Evolutionary conservation across 495 filamentous ascomycete genomes (phyloP).

Genomic region (Talaromyces adpressus): DNA sequence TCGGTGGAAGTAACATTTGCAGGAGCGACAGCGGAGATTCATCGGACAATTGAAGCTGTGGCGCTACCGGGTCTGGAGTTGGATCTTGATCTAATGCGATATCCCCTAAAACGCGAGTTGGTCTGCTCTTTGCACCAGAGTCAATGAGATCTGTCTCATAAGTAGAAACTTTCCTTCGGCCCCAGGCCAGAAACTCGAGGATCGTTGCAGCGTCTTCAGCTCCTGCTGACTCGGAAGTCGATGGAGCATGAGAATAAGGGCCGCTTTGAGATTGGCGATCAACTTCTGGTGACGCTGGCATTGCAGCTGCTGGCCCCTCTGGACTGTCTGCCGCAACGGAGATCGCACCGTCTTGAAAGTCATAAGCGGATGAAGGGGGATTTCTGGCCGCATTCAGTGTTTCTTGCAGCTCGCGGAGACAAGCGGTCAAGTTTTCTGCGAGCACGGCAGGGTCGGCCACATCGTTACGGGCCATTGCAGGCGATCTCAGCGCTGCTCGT

Average conservation of each 20-base stretch:
- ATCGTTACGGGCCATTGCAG: background rate
- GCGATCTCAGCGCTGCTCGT: constrained; percentile 9
- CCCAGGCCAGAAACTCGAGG: constrained; percentile 37
- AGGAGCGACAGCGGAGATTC: constrained; percentile 18
- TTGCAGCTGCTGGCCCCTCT: constrained; percentile 5
- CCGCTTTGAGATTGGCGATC: no score
- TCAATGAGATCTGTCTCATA: constrained; percentile 18
- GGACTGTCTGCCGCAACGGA: constrained; percentile 7
- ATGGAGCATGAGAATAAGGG: background rate
- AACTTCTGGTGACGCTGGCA: background rate
- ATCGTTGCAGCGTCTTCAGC: constrained; percentile 35
- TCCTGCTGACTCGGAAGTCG: constrained; percentile 9
- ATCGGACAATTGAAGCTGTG: background rate
- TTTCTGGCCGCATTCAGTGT: constrained; percentile 15
- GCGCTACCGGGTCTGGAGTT: background rate
- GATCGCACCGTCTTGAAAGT: constrained; percentile 11
- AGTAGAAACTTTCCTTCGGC: constrained; percentile 29
- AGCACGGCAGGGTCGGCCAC: background rate
- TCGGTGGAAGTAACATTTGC: constrained; percentile 26
- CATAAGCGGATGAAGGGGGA: background rate
- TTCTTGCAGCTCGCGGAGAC: constrained; percentile 10
- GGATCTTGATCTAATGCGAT: constrained; percentile 10
- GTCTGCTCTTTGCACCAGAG: constrained; percentile 2
- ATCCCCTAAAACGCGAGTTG: constrained; percentile 13
- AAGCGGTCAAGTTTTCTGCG: constrained; percentile 12